Evolutionary conservation across 306 rosid genomes (phyloP).

Genomic region (Psophocarpus tetragonolobus): DNA sequence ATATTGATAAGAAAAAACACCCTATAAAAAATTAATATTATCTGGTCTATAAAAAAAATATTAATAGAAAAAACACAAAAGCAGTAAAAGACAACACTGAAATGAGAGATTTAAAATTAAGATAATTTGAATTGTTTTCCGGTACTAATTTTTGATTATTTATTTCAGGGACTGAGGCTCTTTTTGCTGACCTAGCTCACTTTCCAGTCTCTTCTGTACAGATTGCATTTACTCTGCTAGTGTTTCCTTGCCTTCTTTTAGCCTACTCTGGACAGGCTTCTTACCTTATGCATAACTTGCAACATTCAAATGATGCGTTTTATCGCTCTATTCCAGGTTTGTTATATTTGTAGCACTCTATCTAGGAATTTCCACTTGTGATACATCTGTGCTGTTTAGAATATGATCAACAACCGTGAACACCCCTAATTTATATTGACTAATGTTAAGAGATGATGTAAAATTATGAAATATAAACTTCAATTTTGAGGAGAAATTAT

Average conservation of each 20-base stretch:
- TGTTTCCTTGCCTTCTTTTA: slow-evolving; percentile 94
- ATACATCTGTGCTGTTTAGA: not conserved
- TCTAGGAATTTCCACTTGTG: not conserved
- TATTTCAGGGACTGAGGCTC: slow-evolving; percentile 96
- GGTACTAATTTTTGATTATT: slow-evolving; percentile 36
- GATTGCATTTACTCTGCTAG: slow-evolving; percentile 86
- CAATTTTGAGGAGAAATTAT: not conserved
- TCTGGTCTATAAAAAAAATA: no score
- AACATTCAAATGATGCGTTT: slow-evolving; percentile 53
- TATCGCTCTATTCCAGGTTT: slow-evolving; percentile 95
- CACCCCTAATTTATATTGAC: slow-evolving; percentile 3
- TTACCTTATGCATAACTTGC: slow-evolving; percentile 60
- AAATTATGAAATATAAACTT: not conserved
- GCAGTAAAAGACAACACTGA: no score
- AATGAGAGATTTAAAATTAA: no score
- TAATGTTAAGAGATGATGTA: not conserved
- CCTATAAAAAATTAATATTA: no score
- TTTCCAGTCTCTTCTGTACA: slow-evolving; percentile 95
- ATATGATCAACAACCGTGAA: not conserved
- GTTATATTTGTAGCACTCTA: slow-evolving; percentile 22
- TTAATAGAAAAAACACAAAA: no score
- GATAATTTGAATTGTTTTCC: no score
- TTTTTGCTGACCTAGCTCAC: slow-evolving; percentile 88
- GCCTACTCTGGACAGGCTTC: slow-evolving; percentile 99
- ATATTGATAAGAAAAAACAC: no score